Percentiles rank a stretch among this genome's conserved stretches.
Evolutionary conservation across 352 stramenopile genomes (phyloP).

Genomic region (Phytophthora ohioensis): DNA sequence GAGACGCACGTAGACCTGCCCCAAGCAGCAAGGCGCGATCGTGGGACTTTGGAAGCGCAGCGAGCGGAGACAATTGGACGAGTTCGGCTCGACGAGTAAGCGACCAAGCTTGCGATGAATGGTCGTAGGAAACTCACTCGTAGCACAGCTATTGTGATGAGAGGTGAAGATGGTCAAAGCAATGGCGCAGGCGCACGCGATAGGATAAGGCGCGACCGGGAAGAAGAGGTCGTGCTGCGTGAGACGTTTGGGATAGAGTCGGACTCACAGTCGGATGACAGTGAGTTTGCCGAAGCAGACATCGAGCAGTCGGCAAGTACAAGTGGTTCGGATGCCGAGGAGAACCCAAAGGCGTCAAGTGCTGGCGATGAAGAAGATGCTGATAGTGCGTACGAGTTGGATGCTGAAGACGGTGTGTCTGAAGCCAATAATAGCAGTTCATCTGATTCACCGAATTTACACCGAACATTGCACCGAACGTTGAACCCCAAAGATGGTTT

Average conservation of each 20-base stretch:
- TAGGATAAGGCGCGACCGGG: background rate
- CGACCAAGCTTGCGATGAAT: background rate
- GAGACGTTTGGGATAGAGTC: no score
- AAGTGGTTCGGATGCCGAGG: no score
- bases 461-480: background rate
- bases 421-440: background rate
- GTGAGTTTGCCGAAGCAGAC: background rate
- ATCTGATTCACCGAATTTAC: background rate
- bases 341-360: background rate
- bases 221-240: background rate
- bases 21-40: no score
- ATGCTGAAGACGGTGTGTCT: background rate
- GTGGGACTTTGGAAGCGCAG: no score
- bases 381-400: background rate
- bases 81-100: no score
- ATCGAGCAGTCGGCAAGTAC: no score
- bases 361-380: background rate
- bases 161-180: background rate
- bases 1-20: no score
- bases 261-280: background rate
- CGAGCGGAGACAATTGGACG: no score
- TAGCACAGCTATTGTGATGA: background rate
- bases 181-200: no score
- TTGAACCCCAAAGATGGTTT: background rate
- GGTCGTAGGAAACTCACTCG: background rate